Evolutionary conservation across 163 green algal species (phyloP).

Genomic region (Prototheca cutis): DNA sequence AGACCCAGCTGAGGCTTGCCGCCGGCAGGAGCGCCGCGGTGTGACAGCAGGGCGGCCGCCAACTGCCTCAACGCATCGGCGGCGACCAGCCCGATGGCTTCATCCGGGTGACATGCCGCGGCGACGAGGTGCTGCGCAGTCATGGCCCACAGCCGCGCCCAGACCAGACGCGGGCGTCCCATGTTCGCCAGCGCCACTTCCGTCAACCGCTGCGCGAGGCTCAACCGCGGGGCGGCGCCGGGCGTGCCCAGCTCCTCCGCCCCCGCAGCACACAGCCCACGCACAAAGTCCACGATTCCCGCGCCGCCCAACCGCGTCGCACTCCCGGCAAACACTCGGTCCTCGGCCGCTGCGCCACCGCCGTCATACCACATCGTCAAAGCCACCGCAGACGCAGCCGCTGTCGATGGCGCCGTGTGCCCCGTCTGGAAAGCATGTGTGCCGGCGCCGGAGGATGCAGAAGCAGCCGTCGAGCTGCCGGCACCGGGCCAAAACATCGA

Average conservation of each 20-base stretch:
- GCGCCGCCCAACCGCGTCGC: conserved; percentile 70
- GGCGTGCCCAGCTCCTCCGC: conserved; percentile 76
- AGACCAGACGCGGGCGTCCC: conserved; percentile 82
- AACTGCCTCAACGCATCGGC: conserved; percentile 66
- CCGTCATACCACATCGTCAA: neutral
- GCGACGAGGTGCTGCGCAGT: conserved; percentile 77
- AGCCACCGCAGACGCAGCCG: neutral
- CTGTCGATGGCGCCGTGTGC: neutral
- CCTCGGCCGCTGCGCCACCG: conserved; percentile 24
- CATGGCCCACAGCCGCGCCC: conserved; percentile 82
- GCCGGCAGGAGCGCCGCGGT: conserved; percentile 61
- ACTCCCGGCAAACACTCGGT: conserved; percentile 61
- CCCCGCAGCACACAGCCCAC: conserved; percentile 80
- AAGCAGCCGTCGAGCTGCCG: neutral
- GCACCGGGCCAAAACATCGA: too few relatives aligned
- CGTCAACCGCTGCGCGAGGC: conserved; percentile 42
- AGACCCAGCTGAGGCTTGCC: too few relatives aligned
- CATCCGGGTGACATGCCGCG: conserved; percentile 71
- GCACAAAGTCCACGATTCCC: conserved; percentile 83
- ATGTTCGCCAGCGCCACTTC: conserved; percentile 69
- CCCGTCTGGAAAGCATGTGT: too few relatives aligned
- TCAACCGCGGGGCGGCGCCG: neutral
- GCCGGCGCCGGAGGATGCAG: too few relatives aligned
- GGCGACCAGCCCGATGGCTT: conserved; percentile 48
- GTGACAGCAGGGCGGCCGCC: conserved; percentile 65